These are phyloP conservation scores for Pisolithus orientalis DNA, from an alignment of 768 basidiomycete species.

Conservation along the genomic window DNA sequence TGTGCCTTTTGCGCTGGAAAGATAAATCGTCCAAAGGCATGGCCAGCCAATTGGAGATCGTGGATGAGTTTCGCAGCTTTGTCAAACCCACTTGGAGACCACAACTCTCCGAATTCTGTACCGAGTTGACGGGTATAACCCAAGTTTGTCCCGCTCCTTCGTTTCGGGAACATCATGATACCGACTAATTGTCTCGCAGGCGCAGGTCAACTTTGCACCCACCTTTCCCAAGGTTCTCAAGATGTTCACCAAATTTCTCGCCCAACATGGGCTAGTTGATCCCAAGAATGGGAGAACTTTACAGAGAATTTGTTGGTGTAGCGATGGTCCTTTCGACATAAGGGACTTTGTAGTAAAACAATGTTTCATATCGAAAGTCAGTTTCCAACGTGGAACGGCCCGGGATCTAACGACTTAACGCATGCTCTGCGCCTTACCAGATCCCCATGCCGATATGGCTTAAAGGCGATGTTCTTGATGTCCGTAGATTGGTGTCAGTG, in stretches of 20 bases:
- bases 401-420: slow-evolving; percentile 6
- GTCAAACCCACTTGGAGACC: slow-evolving; percentile 87
- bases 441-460: slow-evolving; percentile 70
- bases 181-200: slow-evolving; percentile 36
- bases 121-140: slow-evolving; percentile 80
- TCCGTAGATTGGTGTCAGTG: slow-evolving; percentile 52
- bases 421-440: slow-evolving; percentile 27
- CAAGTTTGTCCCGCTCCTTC: slow-evolving; percentile 54
- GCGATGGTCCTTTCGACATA: slow-evolving; percentile 78
- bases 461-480: slow-evolving; percentile 67
- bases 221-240: slow-evolving; percentile 64
- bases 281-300: slow-evolving; percentile 47
- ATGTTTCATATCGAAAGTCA: slow-evolving; percentile 78
- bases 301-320: slow-evolving; percentile 73
- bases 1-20: slow-evolving; percentile 81
- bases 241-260: slow-evolving; percentile 60
- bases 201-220: slow-evolving; percentile 75
- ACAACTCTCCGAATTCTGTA: slow-evolving; percentile 77
- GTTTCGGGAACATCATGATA: not conserved
- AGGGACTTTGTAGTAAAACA: slow-evolving; percentile 86
- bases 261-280: slow-evolving; percentile 65
- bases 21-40: slow-evolving; percentile 46
- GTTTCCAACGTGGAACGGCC: slow-evolving; percentile 16
- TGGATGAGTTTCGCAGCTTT: slow-evolving; percentile 83
- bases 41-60: slow-evolving; percentile 55